phyloP scores from a whole-genome alignment of 768 basidiomycete genomes.

The Naganishia vaughanmartiniae region DNA sequence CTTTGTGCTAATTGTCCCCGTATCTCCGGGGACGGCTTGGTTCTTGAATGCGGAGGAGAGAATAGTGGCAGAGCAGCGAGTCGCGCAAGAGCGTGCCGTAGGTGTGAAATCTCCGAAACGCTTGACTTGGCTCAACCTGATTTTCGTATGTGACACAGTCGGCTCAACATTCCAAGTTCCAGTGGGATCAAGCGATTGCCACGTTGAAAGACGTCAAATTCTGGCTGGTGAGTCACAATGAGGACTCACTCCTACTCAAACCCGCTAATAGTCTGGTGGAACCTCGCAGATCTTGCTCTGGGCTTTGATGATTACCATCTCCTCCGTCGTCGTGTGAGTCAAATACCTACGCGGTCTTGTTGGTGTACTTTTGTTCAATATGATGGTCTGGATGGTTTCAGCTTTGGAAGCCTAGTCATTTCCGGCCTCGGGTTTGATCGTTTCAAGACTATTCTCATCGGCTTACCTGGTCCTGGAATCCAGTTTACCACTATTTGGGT shows the following conservation, averaged over 20 bases:
- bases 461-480: conserved; percentile 34
- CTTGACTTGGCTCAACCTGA: background rate
- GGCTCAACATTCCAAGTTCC: conserved; percentile 31
- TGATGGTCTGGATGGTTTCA: background rate
- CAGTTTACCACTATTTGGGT: conserved; percentile 32
- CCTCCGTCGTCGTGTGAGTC: conserved; percentile 31
- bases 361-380: too few relatives aligned
- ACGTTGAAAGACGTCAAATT: conserved; percentile 34
- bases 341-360: too few relatives aligned
- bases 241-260: too few relatives aligned
- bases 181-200: conserved; percentile 35
- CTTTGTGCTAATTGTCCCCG: conserved; percentile 36
- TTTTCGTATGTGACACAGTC: background rate
- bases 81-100: conserved; percentile 38
- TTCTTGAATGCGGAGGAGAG: conserved; percentile 36
- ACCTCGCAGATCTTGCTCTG: conserved; percentile 32
- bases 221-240: conserved; percentile 14
- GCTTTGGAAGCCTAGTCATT: conserved; percentile 37
- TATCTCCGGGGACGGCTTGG: conserved; percentile 34
- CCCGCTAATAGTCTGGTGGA: too few relatives aligned
- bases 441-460: conserved; percentile 35
- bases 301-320: conserved; percentile 35
- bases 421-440: conserved; percentile 35
- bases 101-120: background rate
- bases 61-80: conserved; percentile 35